These are phyloP conservation scores for Lichtheimia ornata DNA, from an alignment of 371 early-diverging fungal species.

Conservation along the genomic window DNA sequence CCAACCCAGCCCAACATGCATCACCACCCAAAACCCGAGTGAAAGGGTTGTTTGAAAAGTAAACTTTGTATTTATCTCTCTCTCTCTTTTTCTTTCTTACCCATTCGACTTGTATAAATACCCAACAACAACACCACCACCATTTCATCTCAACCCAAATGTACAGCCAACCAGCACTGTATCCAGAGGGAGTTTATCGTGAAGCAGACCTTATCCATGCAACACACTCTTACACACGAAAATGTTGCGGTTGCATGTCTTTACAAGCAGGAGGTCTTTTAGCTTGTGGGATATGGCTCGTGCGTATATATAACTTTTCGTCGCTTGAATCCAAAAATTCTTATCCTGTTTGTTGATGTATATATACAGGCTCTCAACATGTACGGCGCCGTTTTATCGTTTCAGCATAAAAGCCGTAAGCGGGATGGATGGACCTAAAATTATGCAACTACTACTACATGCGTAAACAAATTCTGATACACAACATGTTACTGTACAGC, in stretches of 20 bases:
- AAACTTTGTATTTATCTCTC: not conserved
- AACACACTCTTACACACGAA: constrained; percentile 24
- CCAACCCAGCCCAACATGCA: too few species aligned
- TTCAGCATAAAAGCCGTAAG: constrained; percentile 28
- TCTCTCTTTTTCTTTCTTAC: constrained; percentile 2
- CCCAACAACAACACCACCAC: not conserved
- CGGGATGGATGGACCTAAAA: not conserved
- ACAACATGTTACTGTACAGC: constrained; percentile 28
- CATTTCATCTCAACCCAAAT: not conserved
- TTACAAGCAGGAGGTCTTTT: constrained; percentile 20
- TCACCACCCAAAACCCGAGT: too few species aligned
- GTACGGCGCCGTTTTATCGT: constrained; percentile 24
- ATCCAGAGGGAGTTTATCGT: constrained; percentile 12
- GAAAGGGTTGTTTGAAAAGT: too few species aligned
- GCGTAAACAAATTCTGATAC: not conserved
- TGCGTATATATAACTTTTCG: not conserved
- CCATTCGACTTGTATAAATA: not conserved
- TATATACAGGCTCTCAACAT: not conserved
- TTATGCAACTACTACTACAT: not conserved
- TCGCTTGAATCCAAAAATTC: not conserved
- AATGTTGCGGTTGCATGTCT: constrained; percentile 31
- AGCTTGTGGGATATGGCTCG: constrained; percentile 25
- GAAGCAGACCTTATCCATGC: constrained; percentile 15
- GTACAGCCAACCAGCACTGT: constrained; percentile 11
- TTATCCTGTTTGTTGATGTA: not conserved